A percentile compares a stretch with the other conserved stretches of the same genome.
Conservation (phyloP, 805 yeast species). For the Teunomyces tritomae region DNA sequence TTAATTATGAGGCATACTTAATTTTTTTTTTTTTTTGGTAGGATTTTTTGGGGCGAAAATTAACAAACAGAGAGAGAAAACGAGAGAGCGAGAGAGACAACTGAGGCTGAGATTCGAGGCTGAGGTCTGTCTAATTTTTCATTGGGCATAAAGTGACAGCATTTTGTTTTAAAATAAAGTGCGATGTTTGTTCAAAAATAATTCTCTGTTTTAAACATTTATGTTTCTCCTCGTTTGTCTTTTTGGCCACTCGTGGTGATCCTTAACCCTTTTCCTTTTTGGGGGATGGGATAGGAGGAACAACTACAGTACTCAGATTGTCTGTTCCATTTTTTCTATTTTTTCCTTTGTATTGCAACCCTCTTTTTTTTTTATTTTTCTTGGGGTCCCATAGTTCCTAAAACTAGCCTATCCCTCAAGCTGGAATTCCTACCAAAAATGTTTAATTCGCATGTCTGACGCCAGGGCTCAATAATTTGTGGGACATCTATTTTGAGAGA, state of each 20-base stretch:
- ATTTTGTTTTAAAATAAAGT: too few species aligned
- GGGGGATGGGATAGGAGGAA: too few species aligned
- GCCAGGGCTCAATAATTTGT: background rate
- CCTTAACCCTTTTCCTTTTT: background rate
- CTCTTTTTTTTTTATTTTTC: background rate
- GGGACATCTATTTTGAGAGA: background rate
- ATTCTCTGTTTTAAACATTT: background rate
- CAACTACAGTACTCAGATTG: background rate
- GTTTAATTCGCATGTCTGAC: too few species aligned
- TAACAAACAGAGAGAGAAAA: too few species aligned
- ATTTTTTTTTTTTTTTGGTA: too few species aligned
- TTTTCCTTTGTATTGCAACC: background rate
- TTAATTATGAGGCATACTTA: too few species aligned
- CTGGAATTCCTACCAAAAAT: background rate
- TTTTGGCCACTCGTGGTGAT: too few species aligned
- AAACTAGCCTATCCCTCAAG: background rate
- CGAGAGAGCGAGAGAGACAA: too few species aligned
- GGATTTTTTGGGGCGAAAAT: too few species aligned
- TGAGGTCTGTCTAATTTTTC: too few species aligned
- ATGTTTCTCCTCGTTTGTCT: background rate
- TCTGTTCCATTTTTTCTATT: background rate
- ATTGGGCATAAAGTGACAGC: too few species aligned
- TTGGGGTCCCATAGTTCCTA: background rate
- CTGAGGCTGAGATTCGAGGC: too few species aligned
- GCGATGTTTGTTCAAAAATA: background rate